A percentile compares a stretch with the other conserved stretches of the same genome.
Evolutionary conservation across 106 monocot species (phyloP).

Genomic region (Dioscorea zingiberensis): DNA sequence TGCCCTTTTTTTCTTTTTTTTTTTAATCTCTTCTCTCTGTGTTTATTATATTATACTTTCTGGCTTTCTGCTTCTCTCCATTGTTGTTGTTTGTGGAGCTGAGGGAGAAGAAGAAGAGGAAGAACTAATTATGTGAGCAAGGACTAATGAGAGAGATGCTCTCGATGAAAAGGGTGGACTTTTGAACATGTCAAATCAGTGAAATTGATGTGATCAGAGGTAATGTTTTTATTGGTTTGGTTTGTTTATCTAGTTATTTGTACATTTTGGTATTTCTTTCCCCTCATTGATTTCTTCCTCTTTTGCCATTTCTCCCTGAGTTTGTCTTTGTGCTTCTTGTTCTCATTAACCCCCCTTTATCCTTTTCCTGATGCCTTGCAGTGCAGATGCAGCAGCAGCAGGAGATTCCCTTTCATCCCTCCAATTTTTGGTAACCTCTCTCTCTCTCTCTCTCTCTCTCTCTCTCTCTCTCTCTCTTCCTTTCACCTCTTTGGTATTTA

Average conservation of each 20-base stretch:
- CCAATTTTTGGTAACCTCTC: background rate
- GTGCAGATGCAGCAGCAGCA: constrained; percentile 20
- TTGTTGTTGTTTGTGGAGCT: background rate
- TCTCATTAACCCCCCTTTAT: constrained; percentile 21
- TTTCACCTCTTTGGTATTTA: constrained; percentile 22
- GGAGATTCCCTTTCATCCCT: constrained; percentile 48
- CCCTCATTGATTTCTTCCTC: background rate
- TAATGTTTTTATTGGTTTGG: constrained; percentile 7
- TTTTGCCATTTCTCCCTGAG: constrained; percentile 2
- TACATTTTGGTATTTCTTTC: background rate
- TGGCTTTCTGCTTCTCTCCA: background rate
- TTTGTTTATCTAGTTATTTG: constrained; percentile 5
- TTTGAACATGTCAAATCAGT: constrained; percentile 67
- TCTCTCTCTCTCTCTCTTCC: too few species aligned
- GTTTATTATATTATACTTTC: constrained; percentile 6
- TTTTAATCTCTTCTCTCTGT: background rate
- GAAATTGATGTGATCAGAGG: constrained; percentile 30
- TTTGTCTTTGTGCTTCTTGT: constrained; percentile 25
- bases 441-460: too few species aligned
- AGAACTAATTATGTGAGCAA: background rate
- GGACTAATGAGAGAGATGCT: constrained; percentile 18
- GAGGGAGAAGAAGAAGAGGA: background rate
- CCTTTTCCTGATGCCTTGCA: constrained; percentile 39
- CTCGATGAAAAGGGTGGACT: constrained; percentile 55
- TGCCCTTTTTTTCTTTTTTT: constrained; percentile 14